Conservation (phyloP, 1,284 basidiomycete genomes). For the Ceratobasidium sp. region DNA sequence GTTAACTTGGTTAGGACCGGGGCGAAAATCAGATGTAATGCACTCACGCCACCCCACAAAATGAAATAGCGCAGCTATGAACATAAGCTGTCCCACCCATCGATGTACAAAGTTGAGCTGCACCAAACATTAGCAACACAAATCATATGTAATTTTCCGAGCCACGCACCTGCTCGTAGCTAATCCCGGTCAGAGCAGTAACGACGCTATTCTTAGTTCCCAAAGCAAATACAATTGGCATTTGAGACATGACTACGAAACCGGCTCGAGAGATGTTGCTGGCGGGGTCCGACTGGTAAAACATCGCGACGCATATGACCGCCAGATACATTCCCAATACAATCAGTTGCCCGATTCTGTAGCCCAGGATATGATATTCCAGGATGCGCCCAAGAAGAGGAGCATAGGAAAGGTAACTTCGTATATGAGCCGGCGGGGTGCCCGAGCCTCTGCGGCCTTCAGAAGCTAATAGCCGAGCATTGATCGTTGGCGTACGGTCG, state of each 20-base stretch:
- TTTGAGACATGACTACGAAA: slow-evolving; percentile 46
- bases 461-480: slow-evolving; percentile 1
- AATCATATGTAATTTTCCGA: neutral
- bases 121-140: neutral
- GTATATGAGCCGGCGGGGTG: neutral
- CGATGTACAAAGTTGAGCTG: slow-evolving; percentile 49
- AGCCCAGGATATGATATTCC: slow-evolving; percentile 17
- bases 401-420: neutral
- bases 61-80: slow-evolving; percentile 48
- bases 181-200: slow-evolving; percentile 34
- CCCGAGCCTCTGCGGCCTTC: neutral
- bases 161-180: slow-evolving; percentile 45
- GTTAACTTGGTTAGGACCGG: neutral
- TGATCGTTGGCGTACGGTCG: slow-evolving; percentile 7
- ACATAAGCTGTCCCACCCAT: slow-evolving; percentile 48
- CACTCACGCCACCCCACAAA: slow-evolving; percentile 46
- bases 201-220: slow-evolving; percentile 49
- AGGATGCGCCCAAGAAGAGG: neutral
- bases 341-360: slow-evolving; percentile 23
- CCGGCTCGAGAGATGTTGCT: slow-evolving; percentile 45
- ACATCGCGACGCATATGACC: slow-evolving; percentile 27
- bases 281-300: slow-evolving; percentile 37
- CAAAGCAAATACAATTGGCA: slow-evolving; percentile 47
- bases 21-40: neutral
- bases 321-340: slow-evolving; percentile 29